Conservation (phyloP, 257 asterid species). For the Misopates orontium region DNA sequence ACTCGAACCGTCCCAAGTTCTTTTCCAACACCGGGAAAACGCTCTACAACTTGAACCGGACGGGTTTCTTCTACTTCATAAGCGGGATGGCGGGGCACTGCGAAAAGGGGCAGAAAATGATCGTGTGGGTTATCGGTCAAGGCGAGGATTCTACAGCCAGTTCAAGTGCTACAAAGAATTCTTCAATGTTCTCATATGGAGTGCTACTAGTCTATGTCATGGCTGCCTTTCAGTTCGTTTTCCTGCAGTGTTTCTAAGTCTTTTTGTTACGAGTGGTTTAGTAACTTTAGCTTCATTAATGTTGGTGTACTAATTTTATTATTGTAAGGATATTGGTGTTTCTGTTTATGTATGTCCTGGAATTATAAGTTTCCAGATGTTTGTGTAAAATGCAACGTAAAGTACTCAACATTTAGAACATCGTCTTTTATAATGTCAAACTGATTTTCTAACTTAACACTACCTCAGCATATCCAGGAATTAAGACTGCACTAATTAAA, state of each 20-base stretch:
- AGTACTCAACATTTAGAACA: no score
- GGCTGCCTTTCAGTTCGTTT: conserved; percentile 23
- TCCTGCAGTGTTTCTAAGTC: conserved; percentile 7
- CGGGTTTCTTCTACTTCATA: conserved; percentile 71
- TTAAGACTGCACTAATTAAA: no score
- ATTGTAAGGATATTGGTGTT: no score
- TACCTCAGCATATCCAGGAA: no score
- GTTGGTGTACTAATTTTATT: no score
- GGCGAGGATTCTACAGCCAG: conserved; percentile 16
- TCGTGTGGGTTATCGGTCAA: conserved; percentile 55
- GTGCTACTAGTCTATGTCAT: neutral
- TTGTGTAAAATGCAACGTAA: no score
- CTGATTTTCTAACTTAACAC: no score
- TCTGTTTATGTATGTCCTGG: no score
- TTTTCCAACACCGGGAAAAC: conserved; percentile 72
- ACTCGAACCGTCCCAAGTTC: conserved; percentile 52
- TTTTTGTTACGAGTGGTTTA: no score
- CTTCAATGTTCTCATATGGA: neutral
- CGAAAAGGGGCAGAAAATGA: conserved; percentile 56
- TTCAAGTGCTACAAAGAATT: neutral
- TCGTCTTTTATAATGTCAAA: no score
- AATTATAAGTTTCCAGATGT: no score
- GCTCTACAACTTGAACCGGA: conserved; percentile 36
- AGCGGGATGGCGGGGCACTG: conserved; percentile 78
- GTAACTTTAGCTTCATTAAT: no score